A percentile compares a stretch with the other conserved stretches of the same genome.
These are phyloP conservation scores for Phialophora verrucosa DNA, from an alignment of 2,329 filamentous ascomycete genomes.

Conservation along the genomic window DNA sequence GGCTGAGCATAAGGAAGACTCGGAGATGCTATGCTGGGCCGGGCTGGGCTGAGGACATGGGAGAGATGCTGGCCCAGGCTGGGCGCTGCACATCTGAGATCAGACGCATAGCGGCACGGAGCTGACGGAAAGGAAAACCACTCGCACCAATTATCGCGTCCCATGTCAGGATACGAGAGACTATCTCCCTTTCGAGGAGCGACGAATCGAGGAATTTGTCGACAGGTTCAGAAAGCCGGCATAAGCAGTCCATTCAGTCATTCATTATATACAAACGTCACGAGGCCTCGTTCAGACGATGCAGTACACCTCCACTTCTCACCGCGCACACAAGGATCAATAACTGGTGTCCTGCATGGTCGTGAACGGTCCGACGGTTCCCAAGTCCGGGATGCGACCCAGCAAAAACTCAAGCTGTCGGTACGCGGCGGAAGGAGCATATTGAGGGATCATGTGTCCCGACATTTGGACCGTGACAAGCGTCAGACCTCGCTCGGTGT, in stretches of 20 bases:
- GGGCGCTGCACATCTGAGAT: too few species aligned
- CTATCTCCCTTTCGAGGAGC: not conserved
- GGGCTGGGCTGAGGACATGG: not conserved
- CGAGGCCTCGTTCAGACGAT: not conserved
- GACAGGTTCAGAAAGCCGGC: not conserved
- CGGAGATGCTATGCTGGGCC: too few species aligned
- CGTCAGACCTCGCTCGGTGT: conserved; percentile 77
- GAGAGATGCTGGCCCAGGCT: too few species aligned
- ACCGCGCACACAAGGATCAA: conserved; percentile 2
- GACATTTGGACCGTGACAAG: conserved; percentile 67
- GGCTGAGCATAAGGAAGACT: too few species aligned
- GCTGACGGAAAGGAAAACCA: not conserved
- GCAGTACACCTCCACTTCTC: not conserved
- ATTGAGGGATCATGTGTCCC: conserved; percentile 64
- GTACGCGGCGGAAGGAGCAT: conserved; percentile 56
- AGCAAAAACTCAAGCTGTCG: conserved; percentile 74
- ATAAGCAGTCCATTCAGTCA: not conserved
- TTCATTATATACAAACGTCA: conserved; percentile 12
- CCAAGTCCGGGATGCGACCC: conserved; percentile 66
- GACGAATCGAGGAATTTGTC: not conserved
- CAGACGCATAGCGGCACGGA: too few species aligned
- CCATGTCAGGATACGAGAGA: too few species aligned
- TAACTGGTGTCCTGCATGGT: conserved; percentile 37
- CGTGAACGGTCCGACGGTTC: conserved; percentile 36
- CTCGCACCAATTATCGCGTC: not conserved